These are phyloP conservation scores for Coemansia sp. DNA, from an alignment of 192 early-diverging fungal species.

Conservation along the genomic window DNA sequence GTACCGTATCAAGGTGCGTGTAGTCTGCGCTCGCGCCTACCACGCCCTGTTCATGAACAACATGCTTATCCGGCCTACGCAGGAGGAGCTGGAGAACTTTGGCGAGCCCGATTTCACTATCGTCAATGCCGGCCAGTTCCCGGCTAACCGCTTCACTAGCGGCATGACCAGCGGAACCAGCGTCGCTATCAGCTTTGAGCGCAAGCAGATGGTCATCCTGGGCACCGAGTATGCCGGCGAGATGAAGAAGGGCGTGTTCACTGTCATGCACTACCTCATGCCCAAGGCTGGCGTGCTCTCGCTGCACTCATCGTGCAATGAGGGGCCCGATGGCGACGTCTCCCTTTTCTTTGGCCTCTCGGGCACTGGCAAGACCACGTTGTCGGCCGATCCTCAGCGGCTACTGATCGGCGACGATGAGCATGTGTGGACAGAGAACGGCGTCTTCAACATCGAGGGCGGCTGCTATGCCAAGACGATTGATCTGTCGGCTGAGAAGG, in stretches of 20 bases:
- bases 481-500: constrained; percentile 93
- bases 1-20: constrained; percentile 96
- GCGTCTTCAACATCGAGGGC: constrained; percentile 99
- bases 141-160: constrained; percentile 89
- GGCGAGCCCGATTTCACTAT: constrained; percentile 98
- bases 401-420: constrained; percentile 98
- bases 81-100: constrained; percentile 86
- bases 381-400: constrained; percentile 92
- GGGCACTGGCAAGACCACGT: constrained; percentile 97
- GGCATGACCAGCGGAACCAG: constrained; percentile 96
- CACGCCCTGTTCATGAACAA: constrained; percentile 98
- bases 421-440: constrained; percentile 98
- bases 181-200: constrained; percentile 90
- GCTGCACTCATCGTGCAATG: constrained; percentile 86
- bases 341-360: constrained; percentile 98
- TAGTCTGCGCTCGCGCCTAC: constrained; percentile 93
- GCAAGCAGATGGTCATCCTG: constrained; percentile 95
- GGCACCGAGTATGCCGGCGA: constrained; percentile 99
- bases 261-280: constrained; percentile 99
- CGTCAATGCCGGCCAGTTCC: constrained; percentile 94
- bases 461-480: constrained; percentile 99
- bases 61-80: constrained; percentile 97
- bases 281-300: constrained; percentile 73
- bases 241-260: constrained; percentile 99
- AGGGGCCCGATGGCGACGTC: constrained; percentile 85